Conservation (phyloP, 2,329 filamentous ascomycete genomes). For the Paraphaeosphaeria minitans region DNA sequence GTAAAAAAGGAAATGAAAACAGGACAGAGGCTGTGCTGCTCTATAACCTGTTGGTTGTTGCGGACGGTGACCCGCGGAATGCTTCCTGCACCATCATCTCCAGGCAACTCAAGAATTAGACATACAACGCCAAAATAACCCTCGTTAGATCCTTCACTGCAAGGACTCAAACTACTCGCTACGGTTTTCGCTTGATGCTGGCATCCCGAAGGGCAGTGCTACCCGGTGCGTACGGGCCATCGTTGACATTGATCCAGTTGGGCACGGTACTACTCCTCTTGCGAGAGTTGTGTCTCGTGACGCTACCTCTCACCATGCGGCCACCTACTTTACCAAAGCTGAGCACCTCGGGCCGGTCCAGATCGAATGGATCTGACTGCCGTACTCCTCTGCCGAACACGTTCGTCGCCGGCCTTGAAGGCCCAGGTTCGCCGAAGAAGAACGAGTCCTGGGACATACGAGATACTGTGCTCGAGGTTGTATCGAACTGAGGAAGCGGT, state of each 20-base stretch:
- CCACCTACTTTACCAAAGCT: slow-evolving; percentile 38
- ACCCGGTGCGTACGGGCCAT: slow-evolving; percentile 26
- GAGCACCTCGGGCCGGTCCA: slow-evolving; percentile 48
- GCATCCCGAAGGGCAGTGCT: slow-evolving; percentile 25
- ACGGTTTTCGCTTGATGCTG: slow-evolving; percentile 15
- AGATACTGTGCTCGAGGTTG: slow-evolving; percentile 27
- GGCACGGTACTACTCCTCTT: slow-evolving; percentile 37
- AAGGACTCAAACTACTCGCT: slow-evolving; percentile 12
- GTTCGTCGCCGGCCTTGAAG: slow-evolving; percentile 38
- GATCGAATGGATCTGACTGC: slow-evolving; percentile 49
- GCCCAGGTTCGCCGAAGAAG: slow-evolving; percentile 44
- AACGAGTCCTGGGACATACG: slow-evolving; percentile 33
- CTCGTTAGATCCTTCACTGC: slow-evolving; percentile 20
- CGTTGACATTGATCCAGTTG: slow-evolving; percentile 33
- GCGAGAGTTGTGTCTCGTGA: slow-evolving; percentile 35
- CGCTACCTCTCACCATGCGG: slow-evolving; percentile 33
- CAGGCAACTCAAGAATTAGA: slow-evolving; percentile 15
- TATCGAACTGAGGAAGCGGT: slow-evolving; percentile 27
- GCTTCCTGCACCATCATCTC: slow-evolving; percentile 38
- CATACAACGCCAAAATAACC: slow-evolving; percentile 14
- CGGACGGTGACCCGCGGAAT: slow-evolving; percentile 38
- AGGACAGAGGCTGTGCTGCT: not conserved
- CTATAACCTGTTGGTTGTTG: slow-evolving; percentile 9
- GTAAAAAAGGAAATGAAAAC: slow-evolving; percentile 1
- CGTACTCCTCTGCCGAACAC: slow-evolving; percentile 36